These are phyloP conservation scores for Russula vinacea DNA, from an alignment of 768 basidiomycete genomes.

Conservation along the genomic window DNA sequence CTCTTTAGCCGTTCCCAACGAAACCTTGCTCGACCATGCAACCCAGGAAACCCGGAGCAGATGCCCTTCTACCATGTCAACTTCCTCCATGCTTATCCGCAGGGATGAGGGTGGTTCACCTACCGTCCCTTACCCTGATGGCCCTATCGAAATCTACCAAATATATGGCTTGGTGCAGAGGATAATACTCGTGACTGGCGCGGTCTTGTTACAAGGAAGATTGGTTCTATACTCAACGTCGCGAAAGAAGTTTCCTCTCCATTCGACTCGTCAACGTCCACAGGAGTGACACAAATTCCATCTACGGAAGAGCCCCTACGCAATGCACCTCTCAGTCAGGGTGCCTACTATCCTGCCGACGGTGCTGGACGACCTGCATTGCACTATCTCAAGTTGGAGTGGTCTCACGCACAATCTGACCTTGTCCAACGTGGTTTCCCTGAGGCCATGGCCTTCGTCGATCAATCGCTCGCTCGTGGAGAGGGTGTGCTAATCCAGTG, in stretches of 20 bases:
- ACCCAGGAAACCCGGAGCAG: constrained; percentile 44
- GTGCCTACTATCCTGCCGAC: constrained; percentile 67
- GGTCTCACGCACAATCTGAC: constrained; percentile 94
- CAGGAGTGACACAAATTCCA: constrained; percentile 50
- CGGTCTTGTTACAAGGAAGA: constrained; percentile 63
- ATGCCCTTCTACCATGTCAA: constrained; percentile 68
- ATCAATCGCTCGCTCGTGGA: constrained; percentile 67
- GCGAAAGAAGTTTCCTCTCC: constrained; percentile 86
- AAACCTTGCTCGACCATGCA: constrained; percentile 36
- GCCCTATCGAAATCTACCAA: constrained; percentile 82
- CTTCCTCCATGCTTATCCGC: constrained; percentile 57
- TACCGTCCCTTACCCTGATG: constrained; percentile 68
- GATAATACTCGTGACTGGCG: constrained; percentile 86
- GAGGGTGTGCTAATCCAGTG: constrained; percentile 85
- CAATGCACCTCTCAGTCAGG: constrained; percentile 46
- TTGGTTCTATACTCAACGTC: constrained; percentile 83
- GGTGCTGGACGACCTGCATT: constrained; percentile 70
- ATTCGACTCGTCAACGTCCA: constrained; percentile 47
- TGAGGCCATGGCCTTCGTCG: constrained; percentile 76
- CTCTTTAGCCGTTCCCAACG: constrained; percentile 45
- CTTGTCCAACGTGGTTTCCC: constrained; percentile 77
- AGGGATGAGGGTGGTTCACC: constrained; percentile 59
- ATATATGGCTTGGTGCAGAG: constrained; percentile 87
- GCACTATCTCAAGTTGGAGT: constrained; percentile 85
- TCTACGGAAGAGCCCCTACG: constrained; percentile 58